Evolutionary conservation across 768 basidiomycete species (phyloP).

Genomic region (Lactarius evosmus): DNA sequence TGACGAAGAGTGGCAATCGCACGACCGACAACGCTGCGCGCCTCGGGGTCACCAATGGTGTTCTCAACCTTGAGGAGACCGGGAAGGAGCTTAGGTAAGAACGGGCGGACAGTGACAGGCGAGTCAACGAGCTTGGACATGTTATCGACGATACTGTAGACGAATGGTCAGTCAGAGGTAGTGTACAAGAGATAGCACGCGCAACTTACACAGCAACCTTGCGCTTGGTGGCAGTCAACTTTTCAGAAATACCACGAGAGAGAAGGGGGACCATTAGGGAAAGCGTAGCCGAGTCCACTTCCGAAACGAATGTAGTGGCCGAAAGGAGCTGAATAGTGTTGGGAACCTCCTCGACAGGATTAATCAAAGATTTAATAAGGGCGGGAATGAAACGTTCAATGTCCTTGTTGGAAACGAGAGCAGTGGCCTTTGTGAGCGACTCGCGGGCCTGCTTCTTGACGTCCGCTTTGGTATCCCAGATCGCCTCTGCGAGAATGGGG

Average conservation of each 20-base stretch:
- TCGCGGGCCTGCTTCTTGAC: conserved; percentile 98
- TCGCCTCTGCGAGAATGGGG: conserved; percentile 89
- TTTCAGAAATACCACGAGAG: conserved; percentile 90
- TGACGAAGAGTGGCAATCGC: conserved; percentile 96
- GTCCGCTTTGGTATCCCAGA: conserved; percentile 98
- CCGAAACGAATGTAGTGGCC: conserved; percentile 98
- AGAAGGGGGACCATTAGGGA: conserved; percentile 97
- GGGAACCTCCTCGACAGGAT: conserved; percentile 99
- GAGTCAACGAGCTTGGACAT: conserved; percentile 99
- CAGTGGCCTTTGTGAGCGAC: conserved; percentile 90
- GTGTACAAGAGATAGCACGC: conserved; percentile 8
- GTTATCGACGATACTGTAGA: conserved; percentile 85
- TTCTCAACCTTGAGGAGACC: conserved; percentile 94
- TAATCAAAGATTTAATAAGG: conserved; percentile 95
- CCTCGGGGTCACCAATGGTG: conserved; percentile 96
- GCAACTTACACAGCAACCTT: conserved; percentile 90
- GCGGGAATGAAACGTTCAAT: conserved; percentile 96
- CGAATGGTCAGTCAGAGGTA: conserved; percentile 26
- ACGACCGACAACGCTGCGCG: conserved; percentile 85
- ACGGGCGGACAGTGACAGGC: conserved; percentile 90
- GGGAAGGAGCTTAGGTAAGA: conserved; percentile 93
- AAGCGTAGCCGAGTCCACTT: conserved; percentile 95
- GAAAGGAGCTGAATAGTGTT: conserved; percentile 93
- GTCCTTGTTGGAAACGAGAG: conserved; percentile 97
- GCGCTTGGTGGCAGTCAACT: conserved; percentile 93